Evolutionary conservation across 106 monocot species (phyloP).

Genomic region (Allium sativum): DNA sequence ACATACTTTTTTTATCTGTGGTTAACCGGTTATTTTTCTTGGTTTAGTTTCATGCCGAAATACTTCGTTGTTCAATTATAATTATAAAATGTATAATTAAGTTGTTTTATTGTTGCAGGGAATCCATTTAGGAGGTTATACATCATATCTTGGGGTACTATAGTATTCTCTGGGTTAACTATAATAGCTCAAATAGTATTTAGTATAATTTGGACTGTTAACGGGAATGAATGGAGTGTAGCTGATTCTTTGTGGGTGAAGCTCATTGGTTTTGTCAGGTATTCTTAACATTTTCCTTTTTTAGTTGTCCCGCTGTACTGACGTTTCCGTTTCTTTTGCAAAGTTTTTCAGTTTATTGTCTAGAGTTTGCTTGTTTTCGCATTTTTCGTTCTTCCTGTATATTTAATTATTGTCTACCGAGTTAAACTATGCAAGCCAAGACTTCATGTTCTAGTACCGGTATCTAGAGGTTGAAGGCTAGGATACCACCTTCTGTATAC

Average conservation of each 20-base stretch:
- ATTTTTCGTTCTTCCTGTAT: background rate
- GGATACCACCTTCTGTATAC: no score
- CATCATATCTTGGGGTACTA: slow-evolving; percentile 44
- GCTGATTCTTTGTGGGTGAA: slow-evolving; percentile 61
- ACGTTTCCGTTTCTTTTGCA: background rate
- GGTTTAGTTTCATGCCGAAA: background rate
- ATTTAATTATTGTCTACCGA: no score
- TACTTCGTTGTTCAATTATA: background rate
- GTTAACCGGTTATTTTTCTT: background rate
- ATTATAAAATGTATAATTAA: background rate
- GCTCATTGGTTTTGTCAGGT: slow-evolving; percentile 77
- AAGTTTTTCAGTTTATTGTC: background rate
- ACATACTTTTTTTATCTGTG: background rate
- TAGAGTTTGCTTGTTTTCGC: background rate
- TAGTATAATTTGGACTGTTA: slow-evolving; percentile 60
- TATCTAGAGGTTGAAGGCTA: no score
- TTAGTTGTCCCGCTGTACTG: background rate
- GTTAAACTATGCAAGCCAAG: no score
- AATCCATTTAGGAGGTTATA: slow-evolving; percentile 25
- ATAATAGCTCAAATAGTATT: slow-evolving; percentile 56
- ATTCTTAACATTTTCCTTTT: slow-evolving; percentile 9
- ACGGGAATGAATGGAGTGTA: slow-evolving; percentile 44
- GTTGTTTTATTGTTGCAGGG: slow-evolving; percentile 22
- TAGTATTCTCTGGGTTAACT: slow-evolving; percentile 50
- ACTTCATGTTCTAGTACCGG: no score